A percentile compares a stretch with the other conserved stretches of the same genome.
phyloP scores from a whole-genome alignment of 768 basidiomycete genomes.

The Gloeophyllum trabeum region DNA sequence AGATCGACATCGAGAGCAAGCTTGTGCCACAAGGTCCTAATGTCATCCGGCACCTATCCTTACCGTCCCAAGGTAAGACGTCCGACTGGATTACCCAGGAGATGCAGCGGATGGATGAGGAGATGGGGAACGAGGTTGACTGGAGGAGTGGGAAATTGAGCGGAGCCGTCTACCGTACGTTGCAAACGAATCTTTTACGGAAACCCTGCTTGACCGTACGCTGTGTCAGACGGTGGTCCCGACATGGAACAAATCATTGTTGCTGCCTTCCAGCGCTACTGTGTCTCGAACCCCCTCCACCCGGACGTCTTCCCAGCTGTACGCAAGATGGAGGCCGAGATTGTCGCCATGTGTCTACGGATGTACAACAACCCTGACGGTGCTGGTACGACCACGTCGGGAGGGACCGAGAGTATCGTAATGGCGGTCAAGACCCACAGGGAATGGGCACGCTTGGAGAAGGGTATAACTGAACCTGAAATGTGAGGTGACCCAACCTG shows the following conservation, averaged over 20 bases:
- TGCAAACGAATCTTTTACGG: background rate
- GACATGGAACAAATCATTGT: constrained; percentile 72
- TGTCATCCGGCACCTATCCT: constrained; percentile 51
- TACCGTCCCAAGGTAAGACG: constrained; percentile 55
- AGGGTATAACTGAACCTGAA: constrained; percentile 86
- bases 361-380: constrained; percentile 81
- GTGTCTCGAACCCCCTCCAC: constrained; percentile 83
- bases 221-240: constrained; percentile 60
- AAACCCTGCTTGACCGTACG: background rate
- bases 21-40: constrained; percentile 54
- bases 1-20: constrained; percentile 50
- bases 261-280: constrained; percentile 71
- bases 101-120: constrained; percentile 72
- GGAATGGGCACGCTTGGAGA: constrained; percentile 80
- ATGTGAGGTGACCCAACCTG: constrained; percentile 43
- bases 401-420: constrained; percentile 93
- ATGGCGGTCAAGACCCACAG: constrained; percentile 93
- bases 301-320: constrained; percentile 89
- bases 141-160: constrained; percentile 71
- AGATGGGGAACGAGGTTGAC: constrained; percentile 30
- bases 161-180: constrained; percentile 79
- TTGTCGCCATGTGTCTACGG: constrained; percentile 78
- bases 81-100: constrained; percentile 67
- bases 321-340: constrained; percentile 95
- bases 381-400: constrained; percentile 88